Conservation (phyloP, 169 alveolate species). For the Plasmodium vivax region DNA sequence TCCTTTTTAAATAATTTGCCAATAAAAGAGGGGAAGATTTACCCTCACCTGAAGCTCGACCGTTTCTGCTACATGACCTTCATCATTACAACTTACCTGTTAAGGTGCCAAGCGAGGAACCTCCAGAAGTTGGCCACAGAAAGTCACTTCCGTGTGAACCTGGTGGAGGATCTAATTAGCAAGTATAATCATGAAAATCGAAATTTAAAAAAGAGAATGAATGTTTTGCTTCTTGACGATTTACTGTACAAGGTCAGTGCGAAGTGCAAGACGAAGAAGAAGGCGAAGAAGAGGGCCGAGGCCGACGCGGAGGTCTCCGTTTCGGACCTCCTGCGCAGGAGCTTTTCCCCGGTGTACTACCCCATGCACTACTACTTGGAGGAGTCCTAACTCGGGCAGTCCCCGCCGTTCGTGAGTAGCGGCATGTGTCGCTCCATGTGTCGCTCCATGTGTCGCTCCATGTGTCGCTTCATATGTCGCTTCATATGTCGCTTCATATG, state of each 20-base stretch:
- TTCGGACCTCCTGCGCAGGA: not conserved
- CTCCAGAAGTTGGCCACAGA: not conserved
- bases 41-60: conserved; percentile 7
- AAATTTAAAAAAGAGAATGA: not conserved
- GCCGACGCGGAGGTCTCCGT: not conserved
- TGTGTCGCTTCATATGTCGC: no score
- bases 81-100: not conserved
- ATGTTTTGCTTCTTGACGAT: conserved; percentile 23
- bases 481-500: no score
- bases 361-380: conserved; percentile 23
- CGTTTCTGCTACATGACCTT: conserved; percentile 20
- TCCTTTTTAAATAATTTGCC: conserved; percentile 28
- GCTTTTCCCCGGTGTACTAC: conserved; percentile 1
- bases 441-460: no score
- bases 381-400: not conserved
- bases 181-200: not conserved
- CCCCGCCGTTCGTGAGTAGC: not conserved
- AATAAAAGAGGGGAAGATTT: not conserved
- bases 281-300: not conserved
- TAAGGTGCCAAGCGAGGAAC: conserved; percentile 6
- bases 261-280: not conserved
- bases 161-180: not conserved
- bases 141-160: not conserved
- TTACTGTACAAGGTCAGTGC: not conserved
- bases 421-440: not conserved